phyloP scores from a whole-genome alignment of 768 basidiomycete species.

The Suillus paluster region DNA sequence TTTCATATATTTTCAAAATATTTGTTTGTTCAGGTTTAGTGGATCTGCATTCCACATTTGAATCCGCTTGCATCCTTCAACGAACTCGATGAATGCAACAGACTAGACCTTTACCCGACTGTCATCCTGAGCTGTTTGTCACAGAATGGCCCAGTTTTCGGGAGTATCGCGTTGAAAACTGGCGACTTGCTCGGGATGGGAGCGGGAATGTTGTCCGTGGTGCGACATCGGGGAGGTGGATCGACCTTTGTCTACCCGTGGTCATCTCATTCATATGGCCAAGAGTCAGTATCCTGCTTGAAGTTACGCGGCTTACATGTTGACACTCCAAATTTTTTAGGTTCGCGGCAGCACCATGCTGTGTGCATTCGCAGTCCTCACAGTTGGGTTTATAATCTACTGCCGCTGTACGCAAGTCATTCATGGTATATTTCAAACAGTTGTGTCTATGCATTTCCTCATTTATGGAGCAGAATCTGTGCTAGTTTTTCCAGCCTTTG shows the following conservation, averaged over 20 bases:
- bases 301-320: constrained; percentile 8
- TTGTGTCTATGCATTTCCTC: not conserved
- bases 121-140: constrained; percentile 57
- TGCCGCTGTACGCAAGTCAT: constrained; percentile 48
- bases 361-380: constrained; percentile 17
- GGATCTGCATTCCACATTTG: too few relatives aligned
- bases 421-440: constrained; percentile 43
- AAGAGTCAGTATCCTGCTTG: constrained; percentile 23
- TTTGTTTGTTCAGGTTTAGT: not conserved
- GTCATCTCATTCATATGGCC: constrained; percentile 40
- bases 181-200: constrained; percentile 48
- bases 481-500: constrained; percentile 65
- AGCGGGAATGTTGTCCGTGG: constrained; percentile 37
- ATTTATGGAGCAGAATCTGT: constrained; percentile 61
- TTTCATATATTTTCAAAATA: not conserved
- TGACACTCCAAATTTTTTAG: constrained; percentile 20
- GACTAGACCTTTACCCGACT: constrained; percentile 40
- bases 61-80: not conserved
- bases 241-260: constrained; percentile 40
- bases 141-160: constrained; percentile 48
- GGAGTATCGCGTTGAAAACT: constrained; percentile 67
- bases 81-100: constrained; percentile 40
- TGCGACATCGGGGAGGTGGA: constrained; percentile 38
- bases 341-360: constrained; percentile 18
- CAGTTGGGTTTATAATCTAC: constrained; percentile 33